Percentiles rank a stretch among this genome's conserved stretches.
Conservation (phyloP, 163 green algal species). For the Chloromonas sp. region DNA sequence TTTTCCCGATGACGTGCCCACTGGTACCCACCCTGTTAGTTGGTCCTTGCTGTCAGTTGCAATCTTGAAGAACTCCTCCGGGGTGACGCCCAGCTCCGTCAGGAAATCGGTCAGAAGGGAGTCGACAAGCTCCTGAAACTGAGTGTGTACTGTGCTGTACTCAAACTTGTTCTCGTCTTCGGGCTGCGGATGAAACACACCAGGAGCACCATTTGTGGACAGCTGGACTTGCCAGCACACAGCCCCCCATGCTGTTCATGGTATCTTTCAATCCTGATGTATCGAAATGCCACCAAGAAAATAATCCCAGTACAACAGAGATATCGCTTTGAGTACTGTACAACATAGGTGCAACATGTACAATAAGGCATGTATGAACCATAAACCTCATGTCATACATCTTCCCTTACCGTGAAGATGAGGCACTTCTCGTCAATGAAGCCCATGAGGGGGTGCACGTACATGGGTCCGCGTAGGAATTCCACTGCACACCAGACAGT, state of each 20-base stretch:
- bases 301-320: no score
- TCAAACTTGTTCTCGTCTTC: constrained; percentile 64
- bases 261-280: no score
- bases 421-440: constrained; percentile 49
- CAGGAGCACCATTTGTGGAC: no score
- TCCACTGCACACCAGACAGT: constrained; percentile 7
- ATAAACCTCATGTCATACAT: neutral
- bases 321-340: no score
- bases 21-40: constrained; percentile 12
- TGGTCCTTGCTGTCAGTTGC: constrained; percentile 20
- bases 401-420: neutral
- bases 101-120: constrained; percentile 49
- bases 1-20: no score
- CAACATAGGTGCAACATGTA: constrained; percentile 1
- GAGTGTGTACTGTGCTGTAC: constrained; percentile 34
- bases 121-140: constrained; percentile 38
- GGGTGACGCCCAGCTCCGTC: constrained; percentile 39
- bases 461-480: constrained; percentile 40
- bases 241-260: no score
- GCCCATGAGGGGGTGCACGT: constrained; percentile 50
- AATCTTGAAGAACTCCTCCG: constrained; percentile 39
- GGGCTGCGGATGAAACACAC: neutral
- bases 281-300: no score
- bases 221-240: no score
- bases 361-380: neutral